A percentile compares a stretch with the other conserved stretches of the same genome.
These are phyloP conservation scores for Dryas drummondii DNA, from an alignment of 306 rosid genomes.

Conservation along the genomic window DNA sequence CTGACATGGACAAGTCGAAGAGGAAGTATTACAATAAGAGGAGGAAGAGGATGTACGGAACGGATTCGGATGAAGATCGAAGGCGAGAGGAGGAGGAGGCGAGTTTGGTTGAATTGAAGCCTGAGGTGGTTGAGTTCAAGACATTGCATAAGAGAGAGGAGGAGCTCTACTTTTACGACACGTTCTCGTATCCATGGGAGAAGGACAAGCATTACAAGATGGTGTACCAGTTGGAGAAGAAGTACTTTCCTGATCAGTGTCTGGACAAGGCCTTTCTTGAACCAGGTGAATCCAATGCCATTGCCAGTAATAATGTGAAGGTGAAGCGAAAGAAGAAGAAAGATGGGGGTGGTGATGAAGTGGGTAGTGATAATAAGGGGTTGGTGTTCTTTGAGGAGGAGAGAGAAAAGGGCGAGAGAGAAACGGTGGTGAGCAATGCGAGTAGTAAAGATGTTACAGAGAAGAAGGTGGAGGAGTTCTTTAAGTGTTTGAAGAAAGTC, in stretches of 20 bases:
- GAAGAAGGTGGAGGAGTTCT: conserved; percentile 89
- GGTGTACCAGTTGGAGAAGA: conserved; percentile 92
- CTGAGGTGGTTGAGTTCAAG: conserved; percentile 74
- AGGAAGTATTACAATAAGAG: conserved; percentile 75
- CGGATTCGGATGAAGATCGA: conserved; percentile 66
- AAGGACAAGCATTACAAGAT: conserved; percentile 87
- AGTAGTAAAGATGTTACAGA: conserved; percentile 36
- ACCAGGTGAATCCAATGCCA: conserved; percentile 58
- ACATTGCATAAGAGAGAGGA: conserved; percentile 76
- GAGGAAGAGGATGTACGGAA: conserved; percentile 81
- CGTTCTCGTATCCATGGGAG: conserved; percentile 88
- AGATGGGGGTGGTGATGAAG: conserved; percentile 21
- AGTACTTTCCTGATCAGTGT: conserved; percentile 76
- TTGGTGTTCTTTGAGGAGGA: conserved; percentile 72
- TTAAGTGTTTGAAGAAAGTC: conserved; percentile 74
- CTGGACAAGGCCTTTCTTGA: conserved; percentile 85
- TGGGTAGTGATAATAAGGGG: conserved; percentile 31
- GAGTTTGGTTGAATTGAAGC: conserved; percentile 67
- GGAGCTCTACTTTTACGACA: conserved; percentile 71
- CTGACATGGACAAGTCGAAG: conserved; percentile 71
- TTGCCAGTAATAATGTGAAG: conserved; percentile 9
- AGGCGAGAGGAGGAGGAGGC: conserved; percentile 49
- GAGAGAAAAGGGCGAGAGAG: conserved; percentile 26
- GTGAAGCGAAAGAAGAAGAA: conserved; percentile 36
- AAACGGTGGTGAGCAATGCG: conserved; percentile 21